Evolutionary conservation across 208 protist species (phyloP), one percentile per base, ranked within the genome.

Genomic region (Spironucleus salmonicida): DNA sequence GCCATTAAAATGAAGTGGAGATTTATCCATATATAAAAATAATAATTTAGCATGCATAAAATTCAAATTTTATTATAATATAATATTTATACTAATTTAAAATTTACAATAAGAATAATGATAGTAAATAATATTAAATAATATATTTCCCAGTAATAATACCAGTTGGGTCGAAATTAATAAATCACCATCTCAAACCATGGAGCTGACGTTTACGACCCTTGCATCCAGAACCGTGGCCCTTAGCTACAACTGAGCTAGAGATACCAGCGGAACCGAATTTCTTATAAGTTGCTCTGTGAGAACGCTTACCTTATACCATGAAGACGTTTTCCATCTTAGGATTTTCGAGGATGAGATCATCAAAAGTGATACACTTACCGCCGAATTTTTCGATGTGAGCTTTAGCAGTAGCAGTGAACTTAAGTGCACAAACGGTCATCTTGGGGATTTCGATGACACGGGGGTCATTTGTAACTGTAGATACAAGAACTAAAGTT

Each of bases 321-420:
- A 99, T 92, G 67, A 97, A 78, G 77, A 89, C 93, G 83, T 96
- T 95, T 80, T 89, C 88, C 26, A 96, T 96, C 49, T 88, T 96
- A 68, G 97, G 97, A 42, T 88, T 83, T 35, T 90, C 79, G 79
- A 97, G 89, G 41, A 93, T 92, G 53, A 97, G 90, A 86, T 99
- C 92, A 85, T 99, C 97, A 77, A 99, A 98, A 76, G 96, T 98
- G 49, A 99, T 84, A 87, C 86, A 89, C 87, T 97, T 89, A 78
- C 95, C 96, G 78, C 96, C 96, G 49, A 93, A 93, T 57, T 91
- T 91, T 58, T 92, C 80, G 84, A 99, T 98, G 86, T 93, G 91
- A 62, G 91, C 89, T 83, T 93, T 93, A 69, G 95, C 97, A 77
- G 84, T 89, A 81, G 95, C 92, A 75, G 96, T 96, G 88, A 99